A percentile compares a stretch with the other conserved stretches of the same genome.
Evolutionary conservation across 805 yeast genomes (phyloP).

Genomic region (Saturnispora quitensis): DNA sequence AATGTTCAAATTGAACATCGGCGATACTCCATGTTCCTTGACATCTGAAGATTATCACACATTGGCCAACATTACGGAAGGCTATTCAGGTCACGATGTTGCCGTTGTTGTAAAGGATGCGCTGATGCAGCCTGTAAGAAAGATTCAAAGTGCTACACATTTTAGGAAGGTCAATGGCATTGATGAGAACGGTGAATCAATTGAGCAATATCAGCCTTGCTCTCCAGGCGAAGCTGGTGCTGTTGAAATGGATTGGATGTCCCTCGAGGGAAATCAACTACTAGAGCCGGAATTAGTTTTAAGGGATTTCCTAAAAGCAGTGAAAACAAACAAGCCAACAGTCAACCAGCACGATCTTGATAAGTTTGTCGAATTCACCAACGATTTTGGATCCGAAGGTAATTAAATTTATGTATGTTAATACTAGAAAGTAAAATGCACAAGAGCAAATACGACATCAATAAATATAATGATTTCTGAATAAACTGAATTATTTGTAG

Average conservation of each 20-base stretch:
- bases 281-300: conserved; percentile 83
- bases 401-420: conserved; percentile 32
- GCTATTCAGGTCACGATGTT: conserved; percentile 95
- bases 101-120: conserved; percentile 97
- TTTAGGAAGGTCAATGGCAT: conserved; percentile 53
- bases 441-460: not conserved
- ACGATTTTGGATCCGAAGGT: conserved; percentile 97
- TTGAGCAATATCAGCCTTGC: conserved; percentile 69
- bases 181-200: conserved; percentile 26
- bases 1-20: conserved; percentile 92
- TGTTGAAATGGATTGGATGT: conserved; percentile 87
- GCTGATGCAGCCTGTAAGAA: conserved; percentile 93
- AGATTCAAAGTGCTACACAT: conserved; percentile 93
- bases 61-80: conserved; percentile 89
- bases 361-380: conserved; percentile 80
- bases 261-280: conserved; percentile 78
- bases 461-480: not conserved
- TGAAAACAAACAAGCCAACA: conserved; percentile 88
- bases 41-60: conserved; percentile 63
- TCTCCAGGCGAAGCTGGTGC: conserved; percentile 94
- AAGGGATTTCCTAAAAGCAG: conserved; percentile 88
- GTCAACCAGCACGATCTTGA: conserved; percentile 78
- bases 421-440: not conserved
- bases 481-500: conserved; percentile 7
- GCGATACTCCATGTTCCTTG: conserved; percentile 77